Evolutionary conservation across 176 grass and related monocot species (phyloP).

Genomic region (Musa troglodytarum): DNA sequence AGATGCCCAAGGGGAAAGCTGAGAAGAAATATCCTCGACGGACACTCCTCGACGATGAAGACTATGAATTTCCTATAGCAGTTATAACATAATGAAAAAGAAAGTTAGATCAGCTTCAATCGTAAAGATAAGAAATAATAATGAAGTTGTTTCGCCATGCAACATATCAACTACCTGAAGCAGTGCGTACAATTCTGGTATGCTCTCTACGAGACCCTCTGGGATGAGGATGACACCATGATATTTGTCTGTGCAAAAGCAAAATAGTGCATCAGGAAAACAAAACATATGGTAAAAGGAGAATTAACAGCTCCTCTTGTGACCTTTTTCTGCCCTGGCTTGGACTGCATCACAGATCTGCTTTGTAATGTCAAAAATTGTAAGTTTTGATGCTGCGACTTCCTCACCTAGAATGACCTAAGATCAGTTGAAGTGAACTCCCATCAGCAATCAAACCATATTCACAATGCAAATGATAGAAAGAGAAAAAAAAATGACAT

Average conservation of each 20-base stretch:
- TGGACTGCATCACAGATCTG: slow-evolving; percentile 96
- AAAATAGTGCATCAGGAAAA: slow-evolving; percentile 10
- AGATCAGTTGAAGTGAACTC: not conserved
- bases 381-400: slow-evolving; percentile 88
- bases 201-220: slow-evolving; percentile 95
- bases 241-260: slow-evolving; percentile 57
- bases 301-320: not conserved
- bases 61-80: slow-evolving; percentile 85
- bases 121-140: not conserved
- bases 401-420: slow-evolving; percentile 97
- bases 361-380: slow-evolving; percentile 95
- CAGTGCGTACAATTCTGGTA: slow-evolving; percentile 93
- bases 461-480: not conserved
- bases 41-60: slow-evolving; percentile 82
- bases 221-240: slow-evolving; percentile 96
- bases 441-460: not conserved
- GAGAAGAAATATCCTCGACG: slow-evolving; percentile 75
- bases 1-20: slow-evolving; percentile 99
- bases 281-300: slow-evolving; percentile 8
- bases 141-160: not conserved
- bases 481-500: not conserved
- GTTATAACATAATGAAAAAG: slow-evolving; percentile 17
- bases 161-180: slow-evolving; percentile 51
- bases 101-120: not conserved
- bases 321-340: slow-evolving; percentile 73